These are phyloP conservation scores for Verbascum thapsus DNA, from an alignment of 257 asterid species.

Conservation along the genomic window DNA sequence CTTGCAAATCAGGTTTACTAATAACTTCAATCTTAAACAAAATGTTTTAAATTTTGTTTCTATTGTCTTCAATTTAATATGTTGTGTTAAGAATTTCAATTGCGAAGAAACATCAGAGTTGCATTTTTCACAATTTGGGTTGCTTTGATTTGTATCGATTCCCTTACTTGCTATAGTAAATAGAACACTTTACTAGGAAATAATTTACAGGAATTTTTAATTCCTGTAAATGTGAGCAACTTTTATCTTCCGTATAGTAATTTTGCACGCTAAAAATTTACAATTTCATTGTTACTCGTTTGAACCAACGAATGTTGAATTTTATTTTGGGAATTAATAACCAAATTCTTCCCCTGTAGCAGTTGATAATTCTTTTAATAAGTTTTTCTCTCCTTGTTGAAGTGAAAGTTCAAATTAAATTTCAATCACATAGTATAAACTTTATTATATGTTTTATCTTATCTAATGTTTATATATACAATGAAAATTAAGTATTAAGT, in stretches of 20 bases:
- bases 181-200: not conserved
- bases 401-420: not conserved
- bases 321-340: slow-evolving; percentile 9
- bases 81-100: not conserved
- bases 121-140: not conserved
- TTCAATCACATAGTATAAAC: not conserved
- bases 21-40: not conserved
- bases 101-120: not conserved
- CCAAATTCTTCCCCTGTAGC: not conserved
- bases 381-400: not conserved
- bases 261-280: not conserved
- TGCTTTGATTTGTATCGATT: slow-evolving; percentile 7
- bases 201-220: not conserved
- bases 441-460: not conserved
- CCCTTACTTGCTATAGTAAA: not conserved
- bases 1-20: slow-evolving; percentile 80
- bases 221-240: not conserved
- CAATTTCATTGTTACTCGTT: not conserved
- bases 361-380: not conserved
- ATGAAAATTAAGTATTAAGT: not conserved
- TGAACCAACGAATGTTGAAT: not conserved
- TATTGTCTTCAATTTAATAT: not conserved
- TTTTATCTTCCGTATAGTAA: slow-evolving; percentile 1
- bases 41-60: not conserved
- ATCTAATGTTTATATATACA: not conserved